Evolutionary conservation across 2,329 filamentous ascomycete genomes (phyloP).

Genomic region (Fusarium azukiicola): DNA sequence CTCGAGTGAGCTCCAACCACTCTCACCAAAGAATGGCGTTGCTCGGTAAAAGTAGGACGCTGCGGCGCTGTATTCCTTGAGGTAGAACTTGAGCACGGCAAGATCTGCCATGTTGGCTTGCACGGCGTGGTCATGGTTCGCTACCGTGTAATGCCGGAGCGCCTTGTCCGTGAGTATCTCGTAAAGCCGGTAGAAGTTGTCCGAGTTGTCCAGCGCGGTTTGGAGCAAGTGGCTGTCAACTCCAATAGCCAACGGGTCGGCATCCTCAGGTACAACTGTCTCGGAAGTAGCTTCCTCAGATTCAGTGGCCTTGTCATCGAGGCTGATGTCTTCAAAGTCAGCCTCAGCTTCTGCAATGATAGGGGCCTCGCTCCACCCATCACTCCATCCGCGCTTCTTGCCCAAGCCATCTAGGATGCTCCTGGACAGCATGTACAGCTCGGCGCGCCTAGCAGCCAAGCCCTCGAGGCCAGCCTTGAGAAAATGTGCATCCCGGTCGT

Average conservation of each 20-base stretch:
- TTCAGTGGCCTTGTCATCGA: conserved; percentile 66
- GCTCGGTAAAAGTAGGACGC: conserved; percentile 89
- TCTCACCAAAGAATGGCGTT: conserved; percentile 88
- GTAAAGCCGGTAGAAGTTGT: conserved; percentile 84
- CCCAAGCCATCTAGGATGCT: conserved; percentile 89
- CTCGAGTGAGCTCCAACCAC: conserved; percentile 90
- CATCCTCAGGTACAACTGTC: conserved; percentile 28
- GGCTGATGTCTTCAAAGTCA: conserved; percentile 78
- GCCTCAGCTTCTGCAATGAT: conserved; percentile 69
- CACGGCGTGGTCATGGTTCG: conserved; percentile 88
- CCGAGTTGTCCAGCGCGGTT: conserved; percentile 79
- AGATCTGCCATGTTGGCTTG: conserved; percentile 91
- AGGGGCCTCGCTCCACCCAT: conserved; percentile 85
- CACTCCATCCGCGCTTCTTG: conserved; percentile 85
- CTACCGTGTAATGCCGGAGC: conserved; percentile 90
- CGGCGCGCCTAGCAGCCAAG: conserved; percentile 89
- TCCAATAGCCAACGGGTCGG: conserved; percentile 57
- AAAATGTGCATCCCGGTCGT: conserved; percentile 70
- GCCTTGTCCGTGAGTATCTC: conserved; percentile 92
- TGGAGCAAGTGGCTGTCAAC: conserved; percentile 74
- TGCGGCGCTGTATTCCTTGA: conserved; percentile 87
- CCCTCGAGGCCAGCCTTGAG: conserved; percentile 87
- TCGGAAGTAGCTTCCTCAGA: conserved; percentile 37
- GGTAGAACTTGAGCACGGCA: conserved; percentile 89
- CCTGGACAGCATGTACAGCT: conserved; percentile 89